These are phyloP conservation scores for Cladosporium halotolerans DNA, from an alignment of 2,329 filamentous ascomycete species.

Conservation along the genomic window DNA sequence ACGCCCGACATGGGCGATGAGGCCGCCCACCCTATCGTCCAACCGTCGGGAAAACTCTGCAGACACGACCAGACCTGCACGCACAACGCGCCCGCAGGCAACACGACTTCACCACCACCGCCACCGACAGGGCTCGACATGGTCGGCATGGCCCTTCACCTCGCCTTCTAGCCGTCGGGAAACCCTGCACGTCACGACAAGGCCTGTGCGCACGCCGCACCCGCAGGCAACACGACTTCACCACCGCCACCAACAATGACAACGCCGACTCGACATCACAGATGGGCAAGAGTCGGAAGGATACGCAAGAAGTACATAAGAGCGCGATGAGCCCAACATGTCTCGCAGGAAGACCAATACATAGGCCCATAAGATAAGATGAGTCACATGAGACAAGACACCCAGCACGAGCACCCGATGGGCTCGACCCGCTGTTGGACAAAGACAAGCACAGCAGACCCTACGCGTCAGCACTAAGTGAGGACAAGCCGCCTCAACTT, in stretches of 20 bases:
- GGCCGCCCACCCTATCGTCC: neutral
- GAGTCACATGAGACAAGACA: neutral
- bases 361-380: neutral
- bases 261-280: neutral
- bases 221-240: neutral
- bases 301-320: neutral
- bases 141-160: neutral
- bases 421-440: neutral
- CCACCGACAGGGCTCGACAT: neutral
- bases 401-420: neutral
- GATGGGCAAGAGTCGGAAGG: neutral
- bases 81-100: neutral
- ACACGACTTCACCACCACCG: neutral
- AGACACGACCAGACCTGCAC: neutral
- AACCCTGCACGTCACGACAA: neutral
- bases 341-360: neutral
- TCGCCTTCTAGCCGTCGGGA: neutral
- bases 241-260: neutral
- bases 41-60: neutral
- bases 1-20: neutral
- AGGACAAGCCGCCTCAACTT: too few species aligned
- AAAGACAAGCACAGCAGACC: neutral
- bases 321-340: neutral
- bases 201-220: neutral
- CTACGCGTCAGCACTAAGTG: neutral